Conservation (phyloP, 2,329 filamentous ascomycete species). For the Pleurostoma richardsiae region DNA sequence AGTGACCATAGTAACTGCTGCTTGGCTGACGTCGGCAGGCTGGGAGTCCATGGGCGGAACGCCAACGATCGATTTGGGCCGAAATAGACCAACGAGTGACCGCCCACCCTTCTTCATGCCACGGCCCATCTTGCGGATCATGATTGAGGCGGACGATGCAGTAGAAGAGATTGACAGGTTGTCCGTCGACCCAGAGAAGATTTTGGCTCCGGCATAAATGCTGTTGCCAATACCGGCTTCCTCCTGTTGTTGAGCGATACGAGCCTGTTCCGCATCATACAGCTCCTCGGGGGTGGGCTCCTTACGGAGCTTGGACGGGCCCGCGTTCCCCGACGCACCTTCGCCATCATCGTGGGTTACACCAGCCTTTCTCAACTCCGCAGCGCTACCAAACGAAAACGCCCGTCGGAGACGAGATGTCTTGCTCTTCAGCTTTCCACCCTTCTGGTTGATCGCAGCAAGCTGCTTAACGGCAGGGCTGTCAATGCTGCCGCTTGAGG, state of each 20-base stretch:
- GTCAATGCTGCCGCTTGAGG: constrained; percentile 28
- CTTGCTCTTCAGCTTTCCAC: constrained; percentile 74
- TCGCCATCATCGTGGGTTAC: constrained; percentile 50
- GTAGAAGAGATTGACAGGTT: constrained; percentile 90
- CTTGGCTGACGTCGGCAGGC: constrained; percentile 63
- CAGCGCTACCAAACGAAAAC: constrained; percentile 94
- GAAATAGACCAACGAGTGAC: constrained; percentile 88
- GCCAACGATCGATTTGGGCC: constrained; percentile 87
- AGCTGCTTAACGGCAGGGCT: constrained; percentile 82
- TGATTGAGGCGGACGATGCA: constrained; percentile 82
- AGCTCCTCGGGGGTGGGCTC: constrained; percentile 58
- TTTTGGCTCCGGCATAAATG: constrained; percentile 83
- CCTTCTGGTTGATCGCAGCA: constrained; percentile 80
- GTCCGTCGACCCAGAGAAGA: constrained; percentile 89
- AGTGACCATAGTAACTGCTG: constrained; percentile 92
- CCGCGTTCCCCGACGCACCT: constrained; percentile 24
- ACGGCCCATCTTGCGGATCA: constrained; percentile 98
- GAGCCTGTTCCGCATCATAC: constrained; percentile 81
- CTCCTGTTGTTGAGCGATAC: constrained; percentile 90
- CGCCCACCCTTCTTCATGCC: constrained; percentile 94
- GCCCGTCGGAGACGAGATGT: constrained; percentile 80
- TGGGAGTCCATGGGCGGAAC: constrained; percentile 66
- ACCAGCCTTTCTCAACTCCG: constrained; percentile 76
- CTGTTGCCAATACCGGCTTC: constrained; percentile 85
- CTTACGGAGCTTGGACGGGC: constrained; percentile 58